Percentiles rank a stretch among this genome's conserved stretches.
Evolutionary conservation across 345 rosid genomes (phyloP).

Genomic region (Pistacia vera): DNA sequence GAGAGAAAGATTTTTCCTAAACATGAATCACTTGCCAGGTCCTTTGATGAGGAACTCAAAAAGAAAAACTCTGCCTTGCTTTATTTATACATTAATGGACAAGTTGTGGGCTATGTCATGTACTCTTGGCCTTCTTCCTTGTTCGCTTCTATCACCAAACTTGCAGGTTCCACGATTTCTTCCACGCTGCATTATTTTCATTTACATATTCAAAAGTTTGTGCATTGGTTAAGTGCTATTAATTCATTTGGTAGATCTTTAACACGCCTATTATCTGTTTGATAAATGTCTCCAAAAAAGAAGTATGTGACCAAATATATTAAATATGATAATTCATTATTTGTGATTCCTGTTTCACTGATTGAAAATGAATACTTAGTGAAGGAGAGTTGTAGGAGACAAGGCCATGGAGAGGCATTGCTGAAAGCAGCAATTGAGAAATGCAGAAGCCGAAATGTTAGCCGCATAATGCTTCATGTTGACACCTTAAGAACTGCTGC

Average conservation of each 20-base stretch:
- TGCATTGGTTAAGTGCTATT: not conserved
- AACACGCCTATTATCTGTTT: conserved; percentile 34
- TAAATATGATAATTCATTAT: too few relatives aligned
- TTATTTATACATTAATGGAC: conserved; percentile 42
- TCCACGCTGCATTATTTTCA: not conserved
- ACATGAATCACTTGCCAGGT: conserved; percentile 75
- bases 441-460: conserved; percentile 72
- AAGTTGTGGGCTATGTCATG: conserved; percentile 67
- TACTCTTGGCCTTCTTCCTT: conserved; percentile 78
- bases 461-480: conserved; percentile 71
- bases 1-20: conserved; percentile 79
- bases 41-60: conserved; percentile 68
- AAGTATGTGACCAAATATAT: too few relatives aligned
- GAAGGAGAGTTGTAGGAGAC: conserved; percentile 64
- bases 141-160: conserved; percentile 71
- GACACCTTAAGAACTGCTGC: conserved; percentile 72
- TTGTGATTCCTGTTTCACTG: not conserved
- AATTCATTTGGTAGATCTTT: too few relatives aligned
- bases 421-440: conserved; percentile 63
- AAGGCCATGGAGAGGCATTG: conserved; percentile 77
- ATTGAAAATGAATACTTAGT: conserved; percentile 33
- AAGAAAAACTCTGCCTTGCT: conserved; percentile 74
- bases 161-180: conserved; percentile 52
- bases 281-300: conserved; percentile 40
- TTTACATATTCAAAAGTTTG: not conserved